These are phyloP conservation scores for Paramecium octaurelia DNA, from an alignment of 73 alveolate species.

Conservation along the genomic window DNA sequence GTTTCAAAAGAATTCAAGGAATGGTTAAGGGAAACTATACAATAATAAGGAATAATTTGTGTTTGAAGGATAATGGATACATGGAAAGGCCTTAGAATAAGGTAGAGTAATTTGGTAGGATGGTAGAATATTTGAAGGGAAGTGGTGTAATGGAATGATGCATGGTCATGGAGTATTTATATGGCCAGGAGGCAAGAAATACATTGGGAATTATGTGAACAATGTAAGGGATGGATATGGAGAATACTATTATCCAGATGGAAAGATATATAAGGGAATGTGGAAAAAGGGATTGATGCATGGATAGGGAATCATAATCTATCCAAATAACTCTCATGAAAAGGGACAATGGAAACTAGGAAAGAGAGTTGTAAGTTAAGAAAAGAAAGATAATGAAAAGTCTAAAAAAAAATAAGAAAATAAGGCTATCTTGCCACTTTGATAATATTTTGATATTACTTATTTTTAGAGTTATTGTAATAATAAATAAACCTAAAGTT, in stretches of 20 bases:
- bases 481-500: not conserved
- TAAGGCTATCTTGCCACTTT: not conserved
- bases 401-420: not conserved
- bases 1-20: not conserved
- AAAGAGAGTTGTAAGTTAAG: not conserved
- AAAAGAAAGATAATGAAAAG: not conserved
- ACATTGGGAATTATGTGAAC: slow-evolving; percentile 71
- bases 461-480: not conserved
- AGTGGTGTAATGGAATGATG: slow-evolving; percentile 75
- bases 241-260: slow-evolving; percentile 75
- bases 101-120: slow-evolving; percentile 77
- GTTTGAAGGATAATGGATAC: slow-evolving; percentile 60
- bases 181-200: slow-evolving; percentile 76
- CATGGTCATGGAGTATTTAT: slow-evolving; percentile 72
- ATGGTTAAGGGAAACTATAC: slow-evolving; percentile 45
- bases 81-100: slow-evolving; percentile 70
- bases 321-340: slow-evolving; percentile 1
- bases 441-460: not conserved
- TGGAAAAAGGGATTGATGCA: slow-evolving; percentile 68
- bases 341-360: not conserved
- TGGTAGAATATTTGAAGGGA: slow-evolving; percentile 77
- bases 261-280: slow-evolving; percentile 68
- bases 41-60: slow-evolving; percentile 62
- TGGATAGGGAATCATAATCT: slow-evolving; percentile 63
- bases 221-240: slow-evolving; percentile 85